A percentile compares a stretch with the other conserved stretches of the same genome.
phyloP scores from a whole-genome alignment of 2,329 filamentous ascomycete species.

The Sarocladiaceae sp. region DNA sequence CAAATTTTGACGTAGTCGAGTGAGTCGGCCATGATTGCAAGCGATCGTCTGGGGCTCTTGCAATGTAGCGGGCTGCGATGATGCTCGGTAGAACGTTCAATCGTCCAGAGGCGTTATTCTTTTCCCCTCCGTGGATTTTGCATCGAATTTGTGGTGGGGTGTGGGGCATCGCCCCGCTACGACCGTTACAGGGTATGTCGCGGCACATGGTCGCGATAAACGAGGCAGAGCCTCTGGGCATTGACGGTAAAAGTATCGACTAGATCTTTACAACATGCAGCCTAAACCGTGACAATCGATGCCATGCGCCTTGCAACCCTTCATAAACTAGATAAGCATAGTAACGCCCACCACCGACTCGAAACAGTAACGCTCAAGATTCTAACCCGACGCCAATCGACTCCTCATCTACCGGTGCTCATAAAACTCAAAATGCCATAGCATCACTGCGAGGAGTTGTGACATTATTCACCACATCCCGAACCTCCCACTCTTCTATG shows the following conservation, averaged over 20 bases:
- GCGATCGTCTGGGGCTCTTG: constrained; percentile 9
- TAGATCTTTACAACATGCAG: too few species aligned
- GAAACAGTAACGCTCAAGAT: neutral
- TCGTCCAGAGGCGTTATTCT: constrained; percentile 8
- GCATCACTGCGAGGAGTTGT: neutral
- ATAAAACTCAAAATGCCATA: constrained; percentile 5
- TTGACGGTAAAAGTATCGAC: too few species aligned
- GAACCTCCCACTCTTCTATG: constrained; percentile 62
- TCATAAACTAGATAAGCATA: neutral
- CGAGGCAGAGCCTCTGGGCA: too few species aligned
- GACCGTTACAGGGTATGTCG: neutral
- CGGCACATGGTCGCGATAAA: too few species aligned
- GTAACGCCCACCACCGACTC: too few species aligned
- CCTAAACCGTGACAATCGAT: neutral
- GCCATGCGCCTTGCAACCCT: neutral
- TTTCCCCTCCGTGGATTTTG: constrained; percentile 16
- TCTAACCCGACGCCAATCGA: neutral
- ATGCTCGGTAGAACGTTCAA: neutral
- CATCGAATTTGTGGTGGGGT: constrained; percentile 38
- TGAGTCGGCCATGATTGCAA: constrained; percentile 42
- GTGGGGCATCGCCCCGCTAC: constrained; percentile 19
- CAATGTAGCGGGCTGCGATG: neutral
- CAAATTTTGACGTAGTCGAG: constrained; percentile 58
- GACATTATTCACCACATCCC: constrained; percentile 69
- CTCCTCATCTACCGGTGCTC: neutral